Conservation (phyloP, 148 eudicot genomes). For the Camellia japonica region DNA sequence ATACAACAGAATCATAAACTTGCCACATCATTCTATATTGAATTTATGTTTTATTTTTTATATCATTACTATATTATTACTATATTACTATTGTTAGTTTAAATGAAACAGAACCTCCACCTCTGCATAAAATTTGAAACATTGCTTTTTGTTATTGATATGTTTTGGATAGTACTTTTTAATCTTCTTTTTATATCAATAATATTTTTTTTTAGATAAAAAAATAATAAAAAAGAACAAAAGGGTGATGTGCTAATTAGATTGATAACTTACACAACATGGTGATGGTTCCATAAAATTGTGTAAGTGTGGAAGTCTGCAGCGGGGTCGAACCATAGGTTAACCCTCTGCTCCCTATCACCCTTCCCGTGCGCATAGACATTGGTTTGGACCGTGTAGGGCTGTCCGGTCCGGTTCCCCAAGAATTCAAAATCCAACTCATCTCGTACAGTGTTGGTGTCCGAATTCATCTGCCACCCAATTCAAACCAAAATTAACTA, state of each 20-base stretch:
- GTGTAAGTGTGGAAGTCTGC: constrained; percentile 66
- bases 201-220: no score
- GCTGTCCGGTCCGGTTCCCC: constrained; percentile 84
- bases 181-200: no score
- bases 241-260: background rate
- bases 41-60: no score
- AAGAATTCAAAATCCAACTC: constrained; percentile 90
- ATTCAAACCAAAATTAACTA: background rate
- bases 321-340: constrained; percentile 92
- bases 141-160: background rate
- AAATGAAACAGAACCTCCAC: no score
- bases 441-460: constrained; percentile 54
- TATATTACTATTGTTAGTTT: no score
- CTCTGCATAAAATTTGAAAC: background rate
- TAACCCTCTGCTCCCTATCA: constrained; percentile 68
- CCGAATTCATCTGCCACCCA: constrained; percentile 66
- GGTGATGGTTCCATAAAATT: constrained; percentile 61
- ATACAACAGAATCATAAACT: no score
- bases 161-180: no score
- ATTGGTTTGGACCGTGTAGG: constrained; percentile 83
- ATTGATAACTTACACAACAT: constrained; percentile 48
- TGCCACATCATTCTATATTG: no score
- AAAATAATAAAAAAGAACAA: no score
- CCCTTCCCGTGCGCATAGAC: constrained; percentile 73
- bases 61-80: no score